Evolutionary conservation across 2,329 filamentous ascomycete species (phyloP), one percentile per base, ranked within the genome.

Genomic region (Scedosporium aurantiacum): DNA sequence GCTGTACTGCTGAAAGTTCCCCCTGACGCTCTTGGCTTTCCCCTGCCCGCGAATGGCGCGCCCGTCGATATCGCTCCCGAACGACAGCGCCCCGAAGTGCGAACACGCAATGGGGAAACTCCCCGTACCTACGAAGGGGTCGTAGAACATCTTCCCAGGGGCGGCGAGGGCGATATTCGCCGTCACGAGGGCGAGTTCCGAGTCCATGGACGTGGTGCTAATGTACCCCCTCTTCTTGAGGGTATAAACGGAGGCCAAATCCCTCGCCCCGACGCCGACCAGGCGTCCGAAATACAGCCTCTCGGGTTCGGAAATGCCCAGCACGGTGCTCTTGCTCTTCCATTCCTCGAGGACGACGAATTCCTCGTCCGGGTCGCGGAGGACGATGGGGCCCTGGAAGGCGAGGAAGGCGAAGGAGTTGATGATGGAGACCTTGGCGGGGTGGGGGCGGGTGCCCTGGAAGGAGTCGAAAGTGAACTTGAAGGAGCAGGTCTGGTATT

Each of bases 171-270:
- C 90, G 66, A 99, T 85, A 69, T 97, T 99, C 1, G 93, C 94
- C 0, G 92, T 97, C 23, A 99, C 78, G 1, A 99, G 81, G 12
- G 91, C 90, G 52, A 99, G 80, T 72, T 97, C 94, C 0, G 93
- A 89, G 71, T 99, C 94, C 94, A 99, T 97, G 55, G 90, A 94
- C 0, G 94, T 99, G 0, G 93, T 97, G 66, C 89, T 91, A 68
- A 99, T 97, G 71, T 99, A 99, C 45, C 82, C 82, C 28, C 94
- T 80, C 74, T 96, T 96, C 79, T 99, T 99, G 23, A 99, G 80
- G 71, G 96, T 91, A 69, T 92, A 95, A 25, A 82, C 88, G 41
- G 82, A 77, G 37, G 90, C 80, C 4, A 87, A 78, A 60, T 89
- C 83, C 54, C 93, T 82, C 2, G 82, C 82, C 2, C 89, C 87